A percentile compares a stretch with the other conserved stretches of the same genome.
Evolutionary conservation across 305 asterid species (phyloP).

Genomic region (Fraxinus floribunda): DNA sequence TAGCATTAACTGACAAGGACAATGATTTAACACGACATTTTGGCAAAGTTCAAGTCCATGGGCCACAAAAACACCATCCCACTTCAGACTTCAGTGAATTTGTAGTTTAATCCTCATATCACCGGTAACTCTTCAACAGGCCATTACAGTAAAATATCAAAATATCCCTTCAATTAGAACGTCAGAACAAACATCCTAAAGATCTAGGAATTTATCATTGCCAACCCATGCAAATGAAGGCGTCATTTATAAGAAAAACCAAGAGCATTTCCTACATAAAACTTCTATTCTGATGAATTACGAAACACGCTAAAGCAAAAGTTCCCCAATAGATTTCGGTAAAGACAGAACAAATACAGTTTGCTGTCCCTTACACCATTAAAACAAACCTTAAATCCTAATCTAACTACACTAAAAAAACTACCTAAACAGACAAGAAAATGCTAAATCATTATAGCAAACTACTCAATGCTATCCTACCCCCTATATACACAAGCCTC

Average conservation of each 20-base stretch:
- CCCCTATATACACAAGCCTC: conserved; percentile 42
- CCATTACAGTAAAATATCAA: background rate
- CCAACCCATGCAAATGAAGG: conserved; percentile 16
- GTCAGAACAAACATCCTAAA: background rate
- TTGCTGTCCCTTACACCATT: conserved; percentile 29
- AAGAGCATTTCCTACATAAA: conserved; percentile 10
- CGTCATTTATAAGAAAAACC: background rate
- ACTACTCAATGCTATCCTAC: conserved; percentile 34
- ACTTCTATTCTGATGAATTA: conserved; percentile 27
- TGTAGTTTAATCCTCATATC: background rate
- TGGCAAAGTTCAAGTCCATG: background rate
- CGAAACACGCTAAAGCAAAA: conserved; percentile 36
- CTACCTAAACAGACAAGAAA: conserved; percentile 13
- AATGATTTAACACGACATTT: background rate
- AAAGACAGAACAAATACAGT: conserved; percentile 23
- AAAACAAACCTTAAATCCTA: conserved; percentile 32
- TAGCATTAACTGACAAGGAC: background rate
- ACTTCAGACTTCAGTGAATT: background rate
- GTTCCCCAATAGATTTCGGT: conserved; percentile 32
- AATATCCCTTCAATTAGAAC: background rate
- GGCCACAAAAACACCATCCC: background rate
- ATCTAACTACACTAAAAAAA: conserved; percentile 22
- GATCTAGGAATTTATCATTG: background rate
- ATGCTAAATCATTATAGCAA: background rate
- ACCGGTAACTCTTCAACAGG: background rate